phyloP scores from a whole-genome alignment of 1,284 basidiomycete species.

The Meira miltonrushii region DNA sequence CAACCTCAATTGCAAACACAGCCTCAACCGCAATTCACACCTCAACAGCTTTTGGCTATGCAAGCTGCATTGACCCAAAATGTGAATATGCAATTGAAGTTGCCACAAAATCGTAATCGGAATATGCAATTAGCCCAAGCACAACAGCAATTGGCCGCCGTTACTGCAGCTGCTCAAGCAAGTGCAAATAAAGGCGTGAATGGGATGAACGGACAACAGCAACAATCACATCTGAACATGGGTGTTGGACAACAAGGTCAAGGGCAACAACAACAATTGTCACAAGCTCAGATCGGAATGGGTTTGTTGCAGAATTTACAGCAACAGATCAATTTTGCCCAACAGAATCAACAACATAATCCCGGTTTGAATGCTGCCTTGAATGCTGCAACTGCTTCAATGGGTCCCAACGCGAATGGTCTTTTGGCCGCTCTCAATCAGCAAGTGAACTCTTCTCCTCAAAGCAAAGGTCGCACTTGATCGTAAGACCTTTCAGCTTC shows the following conservation, averaged over 20 bases:
- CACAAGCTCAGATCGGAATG: slow-evolving; percentile 16
- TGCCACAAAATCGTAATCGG: slow-evolving; percentile 29
- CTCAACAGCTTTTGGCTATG: slow-evolving; percentile 5
- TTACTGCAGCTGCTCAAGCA: slow-evolving; percentile 1
- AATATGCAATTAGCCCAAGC: slow-evolving; percentile 35
- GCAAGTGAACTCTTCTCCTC: neutral
- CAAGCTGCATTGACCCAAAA: slow-evolving; percentile 5
- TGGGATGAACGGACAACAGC: too few species aligned
- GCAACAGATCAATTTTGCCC: slow-evolving; percentile 11
- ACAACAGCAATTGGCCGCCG: slow-evolving; percentile 20
- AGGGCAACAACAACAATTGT: neutral
- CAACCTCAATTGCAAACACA: neutral
- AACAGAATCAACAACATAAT: slow-evolving; percentile 6
- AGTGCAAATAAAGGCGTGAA: neutral
- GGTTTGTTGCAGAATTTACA: slow-evolving; percentile 21
- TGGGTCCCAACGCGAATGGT: neutral
- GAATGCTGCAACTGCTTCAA: neutral
- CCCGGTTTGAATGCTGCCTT: neutral
- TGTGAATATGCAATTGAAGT: slow-evolving; percentile 20
- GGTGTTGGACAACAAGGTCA: neutral
- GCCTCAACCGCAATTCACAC: slow-evolving; percentile 2
- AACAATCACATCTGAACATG: too few species aligned
- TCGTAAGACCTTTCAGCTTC: too few species aligned
- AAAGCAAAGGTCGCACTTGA: neutral
- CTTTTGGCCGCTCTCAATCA: too few species aligned